Evolutionary conservation across 345 rosid genomes (phyloP), one percentile per base, ranked within the genome.

Genomic region (Zanthoxylum bungeanum): DNA sequence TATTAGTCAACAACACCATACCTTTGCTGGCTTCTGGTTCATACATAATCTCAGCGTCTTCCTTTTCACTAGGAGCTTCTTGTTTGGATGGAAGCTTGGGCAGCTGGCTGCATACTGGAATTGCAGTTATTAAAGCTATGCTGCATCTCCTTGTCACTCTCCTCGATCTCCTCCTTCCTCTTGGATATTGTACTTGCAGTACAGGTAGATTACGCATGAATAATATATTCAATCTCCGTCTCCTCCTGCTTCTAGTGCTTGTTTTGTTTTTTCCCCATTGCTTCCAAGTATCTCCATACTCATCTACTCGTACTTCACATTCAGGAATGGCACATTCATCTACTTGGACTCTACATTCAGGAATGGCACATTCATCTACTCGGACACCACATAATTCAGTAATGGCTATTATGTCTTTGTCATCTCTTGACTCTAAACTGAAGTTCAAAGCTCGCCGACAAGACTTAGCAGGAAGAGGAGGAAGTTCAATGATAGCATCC

Each of bases 221-320:
- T 9, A 58, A n/a, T 10, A 12, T 4, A 44, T 57, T 68, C 53
- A 69, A 34, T 55, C 55, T 72, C 50, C 58, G 60, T 17, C 72
- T 75, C 55, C 79, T 78, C 40, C 9, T 44, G 49, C 49, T 44
- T 14, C 49, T 44, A 14, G 12, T 68, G 1, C 69, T 73, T 40
- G 0, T 61, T 33, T 53, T 70, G 71, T 47, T 77, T 47, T 6
- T 27, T 19, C 16, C 47, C 14, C 22, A 3, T 66, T 8, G 42
- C 12, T 31, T 25, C 10, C 34, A 19, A 7, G 7, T 12, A n/a
- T 24, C 5, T 19, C 12, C 49, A 14, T 19, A 14, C 7, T 14
- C 6, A 42, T 42, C 47, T 42, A 12, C 17, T 42, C 14, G 17
- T 0, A 42, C 47, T 42, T 5, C 47, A 42, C 9, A 9, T 42